A percentile compares a stretch with the other conserved stretches of the same genome.
These are phyloP conservation scores for Euptelea pleiosperma DNA, from an alignment of 164 flowering plant species.

Conservation along the genomic window DNA sequence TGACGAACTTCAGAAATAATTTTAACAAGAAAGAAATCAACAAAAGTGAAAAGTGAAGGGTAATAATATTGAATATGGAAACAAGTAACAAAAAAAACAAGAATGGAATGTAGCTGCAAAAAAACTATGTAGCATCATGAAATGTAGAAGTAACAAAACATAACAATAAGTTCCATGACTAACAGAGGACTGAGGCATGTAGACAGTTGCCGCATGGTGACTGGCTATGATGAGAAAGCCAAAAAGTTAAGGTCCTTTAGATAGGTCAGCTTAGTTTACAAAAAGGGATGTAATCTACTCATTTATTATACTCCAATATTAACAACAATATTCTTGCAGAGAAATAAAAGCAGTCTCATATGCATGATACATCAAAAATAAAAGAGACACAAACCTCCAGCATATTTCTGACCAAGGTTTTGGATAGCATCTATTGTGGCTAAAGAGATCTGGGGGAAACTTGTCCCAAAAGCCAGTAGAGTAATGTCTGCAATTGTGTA, in stretches of 20 bases:
- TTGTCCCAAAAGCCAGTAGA: constrained; percentile 88
- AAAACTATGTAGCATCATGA: no score
- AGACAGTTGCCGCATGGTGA: background rate
- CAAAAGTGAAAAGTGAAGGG: no score
- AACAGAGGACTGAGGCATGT: background rate
- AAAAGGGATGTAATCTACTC: background rate
- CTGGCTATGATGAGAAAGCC: background rate
- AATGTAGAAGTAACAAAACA: no score
- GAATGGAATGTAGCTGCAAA: no score
- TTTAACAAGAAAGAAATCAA: no score
- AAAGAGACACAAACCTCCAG: constrained; percentile 67
- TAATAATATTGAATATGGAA: no score
- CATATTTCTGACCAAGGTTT: constrained; percentile 66
- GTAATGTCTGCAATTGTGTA: constrained; percentile 83
- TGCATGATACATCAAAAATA: background rate
- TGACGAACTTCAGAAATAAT: no score
- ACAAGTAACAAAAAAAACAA: no score
- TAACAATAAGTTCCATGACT: no score
- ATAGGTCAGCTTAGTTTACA: background rate
- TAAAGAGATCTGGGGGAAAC: constrained; percentile 92
- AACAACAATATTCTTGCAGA: background rate
- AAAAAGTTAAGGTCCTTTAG: background rate
- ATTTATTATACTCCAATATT: background rate
- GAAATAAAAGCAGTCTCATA: background rate
- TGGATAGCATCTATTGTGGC: constrained; percentile 86